Evolutionary conservation across 2,329 filamentous ascomycete species (phyloP).

Genomic region (Pseudogymnoascus sp.): DNA sequence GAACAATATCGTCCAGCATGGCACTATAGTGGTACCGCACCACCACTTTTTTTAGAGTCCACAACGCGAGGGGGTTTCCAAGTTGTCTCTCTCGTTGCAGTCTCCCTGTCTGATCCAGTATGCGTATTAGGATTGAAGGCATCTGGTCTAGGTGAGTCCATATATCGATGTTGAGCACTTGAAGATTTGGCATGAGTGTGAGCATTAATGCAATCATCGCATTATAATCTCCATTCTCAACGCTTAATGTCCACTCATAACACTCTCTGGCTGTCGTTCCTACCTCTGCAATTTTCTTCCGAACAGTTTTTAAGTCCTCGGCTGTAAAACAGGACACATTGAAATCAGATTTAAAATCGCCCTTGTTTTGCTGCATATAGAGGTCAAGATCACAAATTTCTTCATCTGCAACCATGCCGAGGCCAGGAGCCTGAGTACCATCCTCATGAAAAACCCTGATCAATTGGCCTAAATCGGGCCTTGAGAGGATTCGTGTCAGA

Average conservation of each 20-base stretch:
- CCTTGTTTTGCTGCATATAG: background rate
- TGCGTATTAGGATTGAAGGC: background rate
- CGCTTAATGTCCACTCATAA: background rate
- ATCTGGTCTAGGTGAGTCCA: background rate
- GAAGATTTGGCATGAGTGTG: background rate
- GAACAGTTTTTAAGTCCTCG: background rate
- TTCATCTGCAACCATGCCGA: background rate
- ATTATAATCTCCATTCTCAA: background rate
- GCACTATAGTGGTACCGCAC: background rate
- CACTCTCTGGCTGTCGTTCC: background rate
- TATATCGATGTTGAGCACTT: background rate
- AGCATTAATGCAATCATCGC: background rate
- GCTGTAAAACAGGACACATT: background rate
- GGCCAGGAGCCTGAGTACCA: background rate
- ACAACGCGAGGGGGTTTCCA: background rate
- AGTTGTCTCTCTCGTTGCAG: background rate
- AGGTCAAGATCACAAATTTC: background rate
- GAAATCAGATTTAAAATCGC: background rate
- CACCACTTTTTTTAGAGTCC: background rate
- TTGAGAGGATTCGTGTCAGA: background rate
- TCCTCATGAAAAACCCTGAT: background rate
- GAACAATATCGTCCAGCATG: background rate
- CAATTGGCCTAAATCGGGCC: background rate
- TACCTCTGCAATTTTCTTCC: background rate
- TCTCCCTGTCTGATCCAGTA: background rate